A percentile compares a stretch with the other conserved stretches of the same genome.
phyloP scores from a whole-genome alignment of 306 rosid genomes.

The Trifolium subterraneum region DNA sequence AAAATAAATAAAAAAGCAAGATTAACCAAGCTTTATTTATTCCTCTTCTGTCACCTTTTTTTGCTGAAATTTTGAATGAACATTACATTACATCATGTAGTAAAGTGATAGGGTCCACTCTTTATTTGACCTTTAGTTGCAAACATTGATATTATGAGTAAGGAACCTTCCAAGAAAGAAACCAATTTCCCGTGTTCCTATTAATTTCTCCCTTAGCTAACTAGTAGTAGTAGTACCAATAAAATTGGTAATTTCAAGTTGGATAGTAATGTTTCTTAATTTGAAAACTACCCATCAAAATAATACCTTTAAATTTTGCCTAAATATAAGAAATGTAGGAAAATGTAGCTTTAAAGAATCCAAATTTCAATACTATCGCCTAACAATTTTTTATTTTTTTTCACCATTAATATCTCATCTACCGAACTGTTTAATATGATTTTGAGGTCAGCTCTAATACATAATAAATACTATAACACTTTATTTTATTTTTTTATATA shows the following conservation, averaged over 20 bases:
- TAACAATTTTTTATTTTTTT: too few species aligned
- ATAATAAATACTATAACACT: too few species aligned
- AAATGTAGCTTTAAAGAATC: too few species aligned
- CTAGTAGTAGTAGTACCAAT: neutral
- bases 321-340: too few species aligned
- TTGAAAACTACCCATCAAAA: neutral
- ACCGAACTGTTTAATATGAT: too few species aligned
- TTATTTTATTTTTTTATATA: too few species aligned
- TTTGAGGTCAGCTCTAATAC: too few species aligned
- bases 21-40: slow-evolving; percentile 31
- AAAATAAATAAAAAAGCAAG: slow-evolving; percentile 26
- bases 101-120: slow-evolving; percentile 5
- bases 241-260: neutral
- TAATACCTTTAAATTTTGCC: too few species aligned
- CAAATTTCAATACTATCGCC: too few species aligned
- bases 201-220: neutral
- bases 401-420: too few species aligned
- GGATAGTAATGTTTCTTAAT: neutral
- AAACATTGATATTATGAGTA: neutral
- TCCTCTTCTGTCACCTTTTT: neutral
- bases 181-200: slow-evolving; percentile 18
- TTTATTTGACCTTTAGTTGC: slow-evolving; percentile 8
- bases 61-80: slow-evolving; percentile 10
- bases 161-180: slow-evolving; percentile 27
- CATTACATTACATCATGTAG: neutral